A percentile compares a stretch with the other conserved stretches of the same genome.
Evolutionary conservation across 352 stramenopile genomes (phyloP).

Genomic region (Globisporangium cederbergense): DNA sequence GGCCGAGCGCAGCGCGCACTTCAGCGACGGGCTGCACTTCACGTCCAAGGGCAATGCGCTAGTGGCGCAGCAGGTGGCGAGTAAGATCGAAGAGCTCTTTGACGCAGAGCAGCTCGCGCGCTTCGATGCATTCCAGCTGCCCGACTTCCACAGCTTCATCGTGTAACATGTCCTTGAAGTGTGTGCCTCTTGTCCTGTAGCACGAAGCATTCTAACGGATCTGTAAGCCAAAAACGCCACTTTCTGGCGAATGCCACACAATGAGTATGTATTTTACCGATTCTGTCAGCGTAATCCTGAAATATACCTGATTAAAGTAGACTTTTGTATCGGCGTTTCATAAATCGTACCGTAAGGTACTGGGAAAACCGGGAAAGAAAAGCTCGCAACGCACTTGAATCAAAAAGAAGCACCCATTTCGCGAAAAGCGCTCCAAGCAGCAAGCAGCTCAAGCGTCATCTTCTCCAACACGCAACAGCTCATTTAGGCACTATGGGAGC

Average conservation of each 20-base stretch:
- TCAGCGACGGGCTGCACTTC: conserved; percentile 61
- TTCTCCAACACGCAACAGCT: background rate
- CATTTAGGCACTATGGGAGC: conserved; percentile 5
- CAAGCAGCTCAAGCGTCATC: background rate
- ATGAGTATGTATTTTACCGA: no score
- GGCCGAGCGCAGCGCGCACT: conserved; percentile 26
- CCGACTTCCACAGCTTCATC: conserved; percentile 26
- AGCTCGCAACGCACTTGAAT: no score
- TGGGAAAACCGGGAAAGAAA: no score
- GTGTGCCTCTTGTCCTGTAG: background rate
- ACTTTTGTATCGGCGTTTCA: no score
- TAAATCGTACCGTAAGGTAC: no score
- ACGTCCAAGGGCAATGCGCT: conserved; percentile 42
- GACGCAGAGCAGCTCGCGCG: conserved; percentile 20
- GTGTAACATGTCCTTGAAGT: background rate
- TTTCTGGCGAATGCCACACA: no score
- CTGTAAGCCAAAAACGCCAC: no score
- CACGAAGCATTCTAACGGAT: no score
- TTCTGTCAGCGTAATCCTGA: no score
- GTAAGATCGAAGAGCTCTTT: conserved; percentile 25
- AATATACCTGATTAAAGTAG: no score
- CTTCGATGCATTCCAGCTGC: conserved; percentile 33
- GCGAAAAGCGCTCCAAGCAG: background rate
- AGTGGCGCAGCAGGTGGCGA: conserved; percentile 35
- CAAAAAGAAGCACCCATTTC: background rate